Base-by-base conservation (phyloP, 1,284 basidiomycete species). In the Violaceomyces palustris region DNA sequence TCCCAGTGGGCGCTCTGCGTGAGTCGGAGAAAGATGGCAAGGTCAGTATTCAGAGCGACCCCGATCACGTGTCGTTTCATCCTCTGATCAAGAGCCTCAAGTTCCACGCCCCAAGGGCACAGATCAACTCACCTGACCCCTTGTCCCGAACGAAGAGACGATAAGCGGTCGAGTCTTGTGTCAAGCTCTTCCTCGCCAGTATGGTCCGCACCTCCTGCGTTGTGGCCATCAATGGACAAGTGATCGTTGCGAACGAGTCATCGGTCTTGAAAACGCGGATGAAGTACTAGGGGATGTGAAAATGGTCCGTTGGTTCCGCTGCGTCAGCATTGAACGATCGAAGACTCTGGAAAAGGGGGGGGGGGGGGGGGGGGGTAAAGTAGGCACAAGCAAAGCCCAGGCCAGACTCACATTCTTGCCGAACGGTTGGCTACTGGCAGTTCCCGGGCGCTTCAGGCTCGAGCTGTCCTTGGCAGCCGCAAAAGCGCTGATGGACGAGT, bases 211-310 rank as follows among this genome's bases (percentile, higher is more conserved):
- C 43, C 85, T 86, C 82, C 5, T 79, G 79, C 4, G 88, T 86
- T 0, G 84, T 88, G 15, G 83, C 82, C 19, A 78, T 75, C 24
- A 86, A 75, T 9, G 80, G 78, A 60, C 87, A 82, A 17, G 80
- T 77, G 32, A 86, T 79, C 35, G 87, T 80, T 45, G 85, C 83
- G 67, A 84, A 89, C 4, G 83, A 81, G 31, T 82, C 82, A 61
- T 88, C 85, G 18, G 81, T 80, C 34, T 83, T 80, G 71, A 90
- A 88, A 57, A 96, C 84, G 33, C 89, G 82, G 41, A 89, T 70
- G 45, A 73, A 75, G 57, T 77, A 73, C 69, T 77, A 53, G 38
- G 22, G 24, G 11, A 9, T 32, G 38, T 40, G 9, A 15, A 30
- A 10, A 15, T 7, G 38, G 11, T 15, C 32, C 24, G 22, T 22